Conservation (phyloP, 345 rosid species). For the Gossypium bickii region DNA sequence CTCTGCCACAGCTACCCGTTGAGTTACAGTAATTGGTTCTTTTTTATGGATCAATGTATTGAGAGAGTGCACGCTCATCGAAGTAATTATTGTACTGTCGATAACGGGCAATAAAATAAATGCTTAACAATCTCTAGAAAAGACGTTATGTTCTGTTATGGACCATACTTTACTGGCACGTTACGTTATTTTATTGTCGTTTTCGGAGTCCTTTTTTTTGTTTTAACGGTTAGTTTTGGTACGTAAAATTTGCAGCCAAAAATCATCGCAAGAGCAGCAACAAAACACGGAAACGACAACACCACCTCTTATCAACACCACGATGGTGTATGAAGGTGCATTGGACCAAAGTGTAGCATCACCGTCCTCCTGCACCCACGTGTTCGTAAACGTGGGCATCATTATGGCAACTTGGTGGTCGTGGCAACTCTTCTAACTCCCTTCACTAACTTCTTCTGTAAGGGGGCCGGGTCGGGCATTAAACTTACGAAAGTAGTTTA, state of each 20-base stretch:
- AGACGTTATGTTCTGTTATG: not conserved
- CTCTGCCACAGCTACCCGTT: too few species aligned
- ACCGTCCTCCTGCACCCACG: slow-evolving; percentile 23
- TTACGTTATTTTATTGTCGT: not conserved
- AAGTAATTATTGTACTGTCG: too few species aligned
- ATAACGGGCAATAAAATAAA: not conserved
- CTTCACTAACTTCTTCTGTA: slow-evolving; percentile 4
- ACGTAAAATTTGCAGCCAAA: slow-evolving; percentile 46
- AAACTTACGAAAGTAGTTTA: not conserved
- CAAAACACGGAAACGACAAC: slow-evolving; percentile 16
- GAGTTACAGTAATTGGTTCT: too few species aligned
- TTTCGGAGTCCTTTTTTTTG: not conserved
- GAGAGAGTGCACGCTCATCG: too few species aligned
- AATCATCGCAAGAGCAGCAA: slow-evolving; percentile 55
- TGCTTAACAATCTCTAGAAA: too few species aligned
- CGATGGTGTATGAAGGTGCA: slow-evolving; percentile 76
- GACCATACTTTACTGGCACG: not conserved
- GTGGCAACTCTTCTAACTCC: slow-evolving; percentile 33
- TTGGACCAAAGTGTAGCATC: slow-evolving; percentile 44
- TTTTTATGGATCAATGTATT: too few species aligned
- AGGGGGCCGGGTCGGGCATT: not conserved
- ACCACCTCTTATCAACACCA: slow-evolving; percentile 21
- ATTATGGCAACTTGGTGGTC: slow-evolving; percentile 37
- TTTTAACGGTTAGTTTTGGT: slow-evolving; percentile 24
- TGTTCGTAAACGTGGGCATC: slow-evolving; percentile 23